These are phyloP conservation scores for Metschnikowia cerradonensis DNA, from an alignment of 805 yeast species.

Conservation along the genomic window DNA sequence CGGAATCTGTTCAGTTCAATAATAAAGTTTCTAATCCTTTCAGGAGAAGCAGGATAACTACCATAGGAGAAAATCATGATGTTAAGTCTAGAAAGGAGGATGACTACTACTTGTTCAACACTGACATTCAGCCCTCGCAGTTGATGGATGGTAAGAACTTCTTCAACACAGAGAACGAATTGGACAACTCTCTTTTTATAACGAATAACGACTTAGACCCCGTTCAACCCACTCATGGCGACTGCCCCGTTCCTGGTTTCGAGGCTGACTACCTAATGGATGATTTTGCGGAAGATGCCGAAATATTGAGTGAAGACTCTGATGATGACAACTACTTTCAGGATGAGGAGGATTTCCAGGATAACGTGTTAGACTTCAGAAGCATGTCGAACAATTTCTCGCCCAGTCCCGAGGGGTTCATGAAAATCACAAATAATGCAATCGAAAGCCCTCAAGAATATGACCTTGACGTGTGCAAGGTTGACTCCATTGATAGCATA, in stretches of 20 bases:
- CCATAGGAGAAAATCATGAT: constrained; percentile 23
- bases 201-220: constrained; percentile 14
- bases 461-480: constrained; percentile 4
- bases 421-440: constrained; percentile 7
- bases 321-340: constrained; percentile 38
- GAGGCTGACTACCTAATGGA: constrained; percentile 34
- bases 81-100: constrained; percentile 26
- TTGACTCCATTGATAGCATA: constrained; percentile 7
- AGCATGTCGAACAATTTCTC: not conserved
- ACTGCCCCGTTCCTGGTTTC: constrained; percentile 26
- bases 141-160: constrained; percentile 24
- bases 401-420: constrained; percentile 1
- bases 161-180: constrained; percentile 23
- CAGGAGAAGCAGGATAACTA: constrained; percentile 33
- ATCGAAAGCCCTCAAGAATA: constrained; percentile 5
- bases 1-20: constrained; percentile 10
- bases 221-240: constrained; percentile 4
- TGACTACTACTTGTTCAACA: constrained; percentile 36
- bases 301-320: constrained; percentile 38
- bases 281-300: constrained; percentile 40
- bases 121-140: constrained; percentile 41
- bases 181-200: constrained; percentile 28
- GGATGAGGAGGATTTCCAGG: constrained; percentile 29
- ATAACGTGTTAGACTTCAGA: constrained; percentile 6
- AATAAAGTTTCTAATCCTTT: constrained; percentile 1